Base-by-base conservation (phyloP, 495 filamentous ascomycete genomes). In the Penicillium cataractarum region DNA sequence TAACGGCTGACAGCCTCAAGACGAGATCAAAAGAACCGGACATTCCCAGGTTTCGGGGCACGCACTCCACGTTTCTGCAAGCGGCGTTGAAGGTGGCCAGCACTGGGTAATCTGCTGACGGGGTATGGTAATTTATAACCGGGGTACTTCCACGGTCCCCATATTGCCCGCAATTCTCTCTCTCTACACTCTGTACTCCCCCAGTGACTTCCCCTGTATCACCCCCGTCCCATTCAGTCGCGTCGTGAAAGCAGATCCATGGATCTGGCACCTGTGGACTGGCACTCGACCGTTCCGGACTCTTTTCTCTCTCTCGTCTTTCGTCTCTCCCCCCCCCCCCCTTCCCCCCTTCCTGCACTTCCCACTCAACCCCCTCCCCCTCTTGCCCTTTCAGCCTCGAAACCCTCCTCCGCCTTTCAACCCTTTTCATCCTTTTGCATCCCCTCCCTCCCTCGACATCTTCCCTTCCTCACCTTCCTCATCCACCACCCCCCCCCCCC, bases 61-160 rank as follows among this genome's bases (percentile, higher is more conserved):
- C 70, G 70, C 70, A 72, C 70, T 72, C 64, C 61, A 69, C 63
- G 64, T 65, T n/a, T 68, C 70, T 73, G 70, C 68, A 73, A 65
- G 59, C 70, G 70, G 70, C 60, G 69, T 62, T 62, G 57, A 65
- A 44, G 52, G 58, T 60, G 59, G 57, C 60, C 31, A 40, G 37
- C 26, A 6, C 19, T 12, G 22, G 5, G 65, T 68, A 68, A 64
- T 58, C 13, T 13, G 4, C 32, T 63, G 46, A 64, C 60, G 0
- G 3, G 10, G 65, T 65, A 63, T 35, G 48, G 67, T 70, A 33
- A 70, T 70, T 37, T 63, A 61, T 22, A 0, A 6, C 17, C 6
- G 5, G 0, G 56, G 64, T 69, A 71, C 66, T 55, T 69, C 3
- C n/a, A 33, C 3, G 12, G 0, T 9, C 17, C 27, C n/a, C 8